A percentile compares a stretch with the other conserved stretches of the same genome.
Conservation (phyloP, 176 grass and related monocot genomes). For the Carex kokanica region DNA sequence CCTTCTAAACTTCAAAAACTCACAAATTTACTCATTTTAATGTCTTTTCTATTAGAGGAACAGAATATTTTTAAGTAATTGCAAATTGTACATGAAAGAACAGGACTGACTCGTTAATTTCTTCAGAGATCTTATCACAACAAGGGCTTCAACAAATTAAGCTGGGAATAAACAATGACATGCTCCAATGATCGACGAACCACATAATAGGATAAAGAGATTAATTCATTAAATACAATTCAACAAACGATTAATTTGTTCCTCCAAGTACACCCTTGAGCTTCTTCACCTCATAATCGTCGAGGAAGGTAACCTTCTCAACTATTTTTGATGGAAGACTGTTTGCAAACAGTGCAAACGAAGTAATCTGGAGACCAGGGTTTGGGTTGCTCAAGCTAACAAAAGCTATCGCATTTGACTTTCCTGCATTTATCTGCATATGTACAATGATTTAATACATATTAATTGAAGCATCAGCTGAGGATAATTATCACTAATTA, state of each 20-base stretch:
- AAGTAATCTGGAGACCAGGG: slow-evolving; percentile 76
- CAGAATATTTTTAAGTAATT: background rate
- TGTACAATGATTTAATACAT: background rate
- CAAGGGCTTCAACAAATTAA: background rate
- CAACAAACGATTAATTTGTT: slow-evolving; percentile 32
- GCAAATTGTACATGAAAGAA: background rate
- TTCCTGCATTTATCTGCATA: slow-evolving; percentile 49
- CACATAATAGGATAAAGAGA: background rate
- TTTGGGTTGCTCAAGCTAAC: slow-evolving; percentile 58
- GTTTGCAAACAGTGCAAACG: slow-evolving; percentile 73
- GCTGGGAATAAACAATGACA: background rate
- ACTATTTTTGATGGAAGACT: slow-evolving; percentile 50
- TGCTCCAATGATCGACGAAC: background rate
- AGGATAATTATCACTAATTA: too few relatives aligned
- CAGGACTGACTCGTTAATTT: background rate
- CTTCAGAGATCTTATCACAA: background rate
- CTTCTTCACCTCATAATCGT: slow-evolving; percentile 70
- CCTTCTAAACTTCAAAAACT: too few relatives aligned
- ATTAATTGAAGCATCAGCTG: background rate
- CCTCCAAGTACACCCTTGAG: slow-evolving; percentile 73
- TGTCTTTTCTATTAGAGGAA: background rate
- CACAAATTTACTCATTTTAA: too few relatives aligned
- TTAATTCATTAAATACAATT: background rate
- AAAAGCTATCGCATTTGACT: slow-evolving; percentile 28
- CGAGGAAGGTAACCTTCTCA: slow-evolving; percentile 70